Conservation (phyloP, 1,284 basidiomycete genomes). For the Laetiporus sulphureus region DNA sequence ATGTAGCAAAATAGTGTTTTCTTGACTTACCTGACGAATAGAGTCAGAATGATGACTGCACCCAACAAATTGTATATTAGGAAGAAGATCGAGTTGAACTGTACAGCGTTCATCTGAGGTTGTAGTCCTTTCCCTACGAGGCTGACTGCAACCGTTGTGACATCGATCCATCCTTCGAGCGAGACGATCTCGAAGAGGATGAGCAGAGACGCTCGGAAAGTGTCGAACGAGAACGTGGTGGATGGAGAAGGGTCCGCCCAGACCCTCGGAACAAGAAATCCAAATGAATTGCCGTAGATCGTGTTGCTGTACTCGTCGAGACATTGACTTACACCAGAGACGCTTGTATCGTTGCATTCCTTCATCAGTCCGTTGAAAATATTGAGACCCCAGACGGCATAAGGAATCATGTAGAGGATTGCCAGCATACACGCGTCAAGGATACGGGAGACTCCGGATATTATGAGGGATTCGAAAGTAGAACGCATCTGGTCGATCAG, state of each 20-base stretch:
- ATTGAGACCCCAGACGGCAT: slow-evolving; percentile 95
- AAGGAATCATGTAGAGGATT: slow-evolving; percentile 93
- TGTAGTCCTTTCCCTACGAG: slow-evolving; percentile 70
- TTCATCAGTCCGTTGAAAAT: slow-evolving; percentile 88
- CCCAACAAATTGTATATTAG: slow-evolving; percentile 92
- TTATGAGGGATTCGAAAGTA: slow-evolving; percentile 89
- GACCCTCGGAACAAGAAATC: slow-evolving; percentile 75
- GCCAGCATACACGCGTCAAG: slow-evolving; percentile 91
- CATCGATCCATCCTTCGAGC: slow-evolving; percentile 93
- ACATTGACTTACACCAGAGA: slow-evolving; percentile 59
- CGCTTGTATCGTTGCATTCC: slow-evolving; percentile 73
- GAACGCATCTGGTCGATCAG: slow-evolving; percentile 82
- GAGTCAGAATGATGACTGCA: slow-evolving; percentile 83
- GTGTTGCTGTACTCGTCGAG: slow-evolving; percentile 70
- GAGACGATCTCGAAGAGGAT: slow-evolving; percentile 98
- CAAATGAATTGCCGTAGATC: slow-evolving; percentile 39
- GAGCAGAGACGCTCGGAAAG: slow-evolving; percentile 78
- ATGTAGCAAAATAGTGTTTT: no score
- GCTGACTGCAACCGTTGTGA: slow-evolving; percentile 79
- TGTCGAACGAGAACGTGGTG: slow-evolving; percentile 89
- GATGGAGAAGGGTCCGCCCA: slow-evolving; percentile 87
- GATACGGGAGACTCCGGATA: slow-evolving; percentile 84
- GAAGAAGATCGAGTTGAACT: slow-evolving; percentile 89
- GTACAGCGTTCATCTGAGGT: slow-evolving; percentile 64
- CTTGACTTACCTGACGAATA: slow-evolving; percentile 77